Conservation (phyloP, 2,329 filamentous ascomycete genomes). For the Botryosphaeria dothidea region DNA sequence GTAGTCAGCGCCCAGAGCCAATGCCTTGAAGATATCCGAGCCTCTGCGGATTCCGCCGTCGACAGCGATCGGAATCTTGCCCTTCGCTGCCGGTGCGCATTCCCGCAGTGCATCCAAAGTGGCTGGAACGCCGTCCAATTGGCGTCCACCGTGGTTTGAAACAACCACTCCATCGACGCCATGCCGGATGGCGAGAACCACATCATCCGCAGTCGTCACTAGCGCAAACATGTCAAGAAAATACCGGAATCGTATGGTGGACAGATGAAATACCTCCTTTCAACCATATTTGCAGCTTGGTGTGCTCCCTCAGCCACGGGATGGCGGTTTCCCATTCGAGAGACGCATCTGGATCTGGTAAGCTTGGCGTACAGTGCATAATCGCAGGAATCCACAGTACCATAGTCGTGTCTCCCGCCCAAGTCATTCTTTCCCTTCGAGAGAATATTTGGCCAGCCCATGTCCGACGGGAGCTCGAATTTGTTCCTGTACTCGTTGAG, state of each 20-base stretch:
- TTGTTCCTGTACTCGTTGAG: slow-evolving; percentile 57
- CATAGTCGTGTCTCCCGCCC: slow-evolving; percentile 18
- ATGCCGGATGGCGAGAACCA: slow-evolving; percentile 45
- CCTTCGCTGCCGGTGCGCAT: slow-evolving; percentile 40
- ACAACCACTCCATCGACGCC: slow-evolving; percentile 49
- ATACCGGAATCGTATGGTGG: background rate
- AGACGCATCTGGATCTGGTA: slow-evolving; percentile 22
- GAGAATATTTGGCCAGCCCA: slow-evolving; percentile 48
- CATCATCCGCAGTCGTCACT: slow-evolving; percentile 43
- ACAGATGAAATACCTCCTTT: slow-evolving; percentile 36
- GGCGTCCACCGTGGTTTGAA: slow-evolving; percentile 60
- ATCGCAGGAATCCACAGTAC: background rate
- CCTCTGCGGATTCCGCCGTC: slow-evolving; percentile 60
- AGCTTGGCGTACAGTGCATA: background rate
- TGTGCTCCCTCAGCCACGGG: slow-evolving; percentile 50
- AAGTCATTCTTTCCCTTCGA: slow-evolving; percentile 25
- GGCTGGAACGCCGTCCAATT: slow-evolving; percentile 57
- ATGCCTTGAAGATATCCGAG: slow-evolving; percentile 60
- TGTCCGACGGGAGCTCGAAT: slow-evolving; percentile 49
- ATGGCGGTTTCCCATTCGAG: slow-evolving; percentile 53
- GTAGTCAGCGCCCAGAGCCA: slow-evolving; percentile 54
- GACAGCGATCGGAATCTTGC: slow-evolving; percentile 60
- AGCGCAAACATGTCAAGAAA: background rate
- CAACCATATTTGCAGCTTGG: slow-evolving; percentile 51
- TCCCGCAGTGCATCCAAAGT: slow-evolving; percentile 52